phyloP scores from a whole-genome alignment of 208 protist genomes.

The Leishmania braziliensis region DNA sequence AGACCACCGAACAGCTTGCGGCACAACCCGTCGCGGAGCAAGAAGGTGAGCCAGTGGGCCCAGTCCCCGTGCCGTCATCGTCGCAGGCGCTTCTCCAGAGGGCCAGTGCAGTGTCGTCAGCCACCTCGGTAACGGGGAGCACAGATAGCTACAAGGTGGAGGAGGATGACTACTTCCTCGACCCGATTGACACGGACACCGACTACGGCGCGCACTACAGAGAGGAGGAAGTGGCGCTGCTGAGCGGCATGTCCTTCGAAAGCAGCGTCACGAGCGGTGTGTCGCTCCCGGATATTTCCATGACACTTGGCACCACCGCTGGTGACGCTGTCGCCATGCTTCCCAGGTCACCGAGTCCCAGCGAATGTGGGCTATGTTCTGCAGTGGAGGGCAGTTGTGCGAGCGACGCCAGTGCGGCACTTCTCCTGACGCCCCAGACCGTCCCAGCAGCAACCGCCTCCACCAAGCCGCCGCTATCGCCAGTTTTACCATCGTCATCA shows the following conservation, averaged over 20 bases:
- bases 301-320: neutral
- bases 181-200: conserved; percentile 37
- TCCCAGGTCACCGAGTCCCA: neutral
- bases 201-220: conserved; percentile 35
- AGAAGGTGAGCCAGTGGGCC: neutral
- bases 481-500: neutral
- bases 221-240: conserved; percentile 25
- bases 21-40: neutral
- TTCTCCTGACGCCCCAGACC: neutral
- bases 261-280: conserved; percentile 44
- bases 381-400: neutral
- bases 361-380: neutral
- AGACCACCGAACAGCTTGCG: neutral
- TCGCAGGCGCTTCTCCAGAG: neutral
- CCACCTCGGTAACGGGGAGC: conserved; percentile 14
- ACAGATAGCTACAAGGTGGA: conserved; percentile 38
- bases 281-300: conserved; percentile 9
- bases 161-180: conserved; percentile 48
- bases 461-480: neutral
- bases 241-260: conserved; percentile 36
- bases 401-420: neutral
- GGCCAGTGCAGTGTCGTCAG: conserved; percentile 14
- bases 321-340: neutral
- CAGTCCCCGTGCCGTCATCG: neutral
- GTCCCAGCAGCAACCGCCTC: neutral